Evolutionary conservation across 179 eudicot species (phyloP), one percentile per base, ranked within the genome.

Genomic region (Spergularia azorica): DNA sequence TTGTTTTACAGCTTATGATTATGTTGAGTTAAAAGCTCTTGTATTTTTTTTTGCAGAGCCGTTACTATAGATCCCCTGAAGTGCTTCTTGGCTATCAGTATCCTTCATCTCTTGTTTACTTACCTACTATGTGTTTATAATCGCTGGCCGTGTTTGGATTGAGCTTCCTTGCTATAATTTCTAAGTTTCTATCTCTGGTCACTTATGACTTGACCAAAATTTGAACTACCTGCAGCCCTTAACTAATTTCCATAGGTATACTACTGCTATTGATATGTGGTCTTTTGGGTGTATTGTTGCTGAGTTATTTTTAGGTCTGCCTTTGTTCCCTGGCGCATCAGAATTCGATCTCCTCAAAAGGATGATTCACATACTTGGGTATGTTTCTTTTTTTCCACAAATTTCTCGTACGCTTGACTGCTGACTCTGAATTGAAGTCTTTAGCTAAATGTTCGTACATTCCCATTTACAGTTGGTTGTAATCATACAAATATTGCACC

Each of bases 201-300:
- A 59, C 57, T 79, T 58, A 50, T 26, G 8, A 52, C 48, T 38
- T 57, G n/a, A 58, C 52, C 46, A 63, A 71, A 65, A 38, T 20
- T 59, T 57, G 41, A 58, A 36, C 39, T 20, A 17, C n/a, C 5
- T 74, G 60, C 73, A 6, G n/a, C 32, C 89, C 86, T 80, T 81
- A 66, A 83, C 83, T 50, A 3, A 56, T 9, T 72, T 60, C 80
- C 73, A 68, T 82, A 95, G 99, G 81, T 95, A 95, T 80, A 86
- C 94, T 70, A 94, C 99, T 67, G 92, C 96, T 57, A 96, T 96
- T 78, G 99, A 96, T 81, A 96, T 96, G 98, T 96, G 99, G 99
- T 96, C 99, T 16, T 94, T 96, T 79, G 99, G 99, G 43, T 96
- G 99, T 86, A 94, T 94, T 67, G 98, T 96, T 67, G 99, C 98